Percentiles rank a stretch among this genome's conserved stretches.
Evolutionary conservation across 148 eudicot genomes (phyloP).

Genomic region (Polygonum maritimum): DNA sequence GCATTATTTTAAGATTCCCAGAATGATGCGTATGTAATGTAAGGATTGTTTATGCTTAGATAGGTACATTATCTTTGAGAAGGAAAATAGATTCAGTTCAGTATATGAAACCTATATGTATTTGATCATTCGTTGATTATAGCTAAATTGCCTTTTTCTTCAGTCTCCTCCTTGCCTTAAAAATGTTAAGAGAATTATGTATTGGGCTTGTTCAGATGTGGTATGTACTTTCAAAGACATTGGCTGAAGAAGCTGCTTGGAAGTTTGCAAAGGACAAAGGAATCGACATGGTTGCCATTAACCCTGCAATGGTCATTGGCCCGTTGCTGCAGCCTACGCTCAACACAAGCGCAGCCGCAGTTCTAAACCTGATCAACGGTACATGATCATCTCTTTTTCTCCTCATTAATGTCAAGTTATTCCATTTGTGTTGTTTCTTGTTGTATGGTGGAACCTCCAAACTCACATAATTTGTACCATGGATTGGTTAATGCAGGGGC

Average conservation of each 20-base stretch:
- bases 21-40: background rate
- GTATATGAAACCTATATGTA: background rate
- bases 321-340: constrained; percentile 28
- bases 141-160: background rate
- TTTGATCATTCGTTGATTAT: background rate
- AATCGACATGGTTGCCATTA: constrained; percentile 16
- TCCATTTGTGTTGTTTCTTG: background rate
- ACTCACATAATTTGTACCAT: background rate
- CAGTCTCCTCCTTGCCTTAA: background rate
- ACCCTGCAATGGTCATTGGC: constrained; percentile 26
- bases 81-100: background rate
- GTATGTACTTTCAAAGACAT: constrained; percentile 15
- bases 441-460: background rate
- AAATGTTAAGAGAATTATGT: background rate
- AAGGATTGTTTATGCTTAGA: background rate
- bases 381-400: background rate
- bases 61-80: background rate
- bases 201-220: constrained; percentile 9
- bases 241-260: constrained; percentile 16
- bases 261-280: constrained; percentile 10
- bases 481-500: constrained; percentile 28
- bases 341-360: constrained; percentile 15
- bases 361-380: constrained; percentile 15
- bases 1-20: background rate
- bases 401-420: background rate